Percentiles rank a stretch among this genome's conserved stretches.
phyloP scores from a whole-genome alignment of 257 asterid species.

The Thymus mandschuricus region DNA sequence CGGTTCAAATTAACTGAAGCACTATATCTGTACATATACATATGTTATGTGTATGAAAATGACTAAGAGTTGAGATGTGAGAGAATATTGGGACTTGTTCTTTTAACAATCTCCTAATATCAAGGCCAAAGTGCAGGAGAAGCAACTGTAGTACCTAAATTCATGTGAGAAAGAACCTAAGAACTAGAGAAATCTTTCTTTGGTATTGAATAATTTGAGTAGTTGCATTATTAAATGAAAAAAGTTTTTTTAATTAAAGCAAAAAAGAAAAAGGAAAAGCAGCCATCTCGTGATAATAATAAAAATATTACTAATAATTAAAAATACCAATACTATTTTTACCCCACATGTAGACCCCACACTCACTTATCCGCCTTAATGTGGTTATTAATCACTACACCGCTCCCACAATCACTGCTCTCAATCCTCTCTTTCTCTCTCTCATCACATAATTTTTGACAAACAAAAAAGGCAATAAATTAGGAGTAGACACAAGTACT shows the following conservation, averaged over 20 bases:
- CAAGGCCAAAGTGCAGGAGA: not conserved
- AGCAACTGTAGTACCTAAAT: not conserved
- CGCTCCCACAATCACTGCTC: conserved; percentile 32
- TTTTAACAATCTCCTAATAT: not conserved
- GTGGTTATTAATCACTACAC: conserved; percentile 33
- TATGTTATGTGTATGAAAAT: no score
- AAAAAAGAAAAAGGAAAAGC: conserved; percentile 35
- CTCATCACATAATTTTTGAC: not conserved
- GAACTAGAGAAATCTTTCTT: not conserved
- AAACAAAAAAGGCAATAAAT: not conserved
- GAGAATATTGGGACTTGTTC: not conserved
- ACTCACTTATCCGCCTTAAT: conserved; percentile 47
- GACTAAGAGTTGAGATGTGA: not conserved
- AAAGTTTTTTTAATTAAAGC: not conserved
- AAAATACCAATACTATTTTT: conserved; percentile 26
- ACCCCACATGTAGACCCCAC: conserved; percentile 37
- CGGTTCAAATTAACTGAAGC: no score
- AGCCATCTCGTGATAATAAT: conserved; percentile 40
- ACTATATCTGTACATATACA: no score
- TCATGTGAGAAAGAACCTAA: not conserved
- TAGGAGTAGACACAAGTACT: not conserved
- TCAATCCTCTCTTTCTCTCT: conserved; percentile 13
- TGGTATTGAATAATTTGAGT: not conserved
- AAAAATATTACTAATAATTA: conserved; percentile 21
- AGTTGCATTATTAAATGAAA: not conserved